Evolutionary conservation across 2,329 filamentous ascomycete genomes (phyloP).

Genomic region (Arachnomyces sp.): DNA sequence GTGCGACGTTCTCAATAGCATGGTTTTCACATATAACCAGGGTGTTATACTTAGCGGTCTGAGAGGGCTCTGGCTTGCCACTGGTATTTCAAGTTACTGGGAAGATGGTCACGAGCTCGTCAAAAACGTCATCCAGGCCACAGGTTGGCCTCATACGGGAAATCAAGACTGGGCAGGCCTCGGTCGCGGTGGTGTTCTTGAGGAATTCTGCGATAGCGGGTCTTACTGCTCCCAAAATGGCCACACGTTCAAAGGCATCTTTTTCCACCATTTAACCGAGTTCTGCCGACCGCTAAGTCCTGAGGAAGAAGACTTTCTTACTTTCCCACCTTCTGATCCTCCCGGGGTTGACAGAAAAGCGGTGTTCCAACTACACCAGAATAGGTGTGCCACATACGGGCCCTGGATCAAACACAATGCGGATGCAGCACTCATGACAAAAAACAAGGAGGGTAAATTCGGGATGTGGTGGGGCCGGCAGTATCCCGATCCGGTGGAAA

Average conservation of each 20-base stretch:
- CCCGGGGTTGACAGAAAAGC: conserved; percentile 20
- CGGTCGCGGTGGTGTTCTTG: conserved; percentile 70
- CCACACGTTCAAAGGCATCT: conserved; percentile 92
- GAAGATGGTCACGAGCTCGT: conserved; percentile 73
- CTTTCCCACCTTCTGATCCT: conserved; percentile 4
- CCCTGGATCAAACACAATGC: conserved; percentile 76
- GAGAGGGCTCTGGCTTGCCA: conserved; percentile 71
- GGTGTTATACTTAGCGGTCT: conserved; percentile 79
- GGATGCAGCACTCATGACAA: conserved; percentile 62
- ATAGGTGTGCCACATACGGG: conserved; percentile 58
- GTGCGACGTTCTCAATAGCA: conserved; percentile 76
- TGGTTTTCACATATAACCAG: conserved; percentile 95
- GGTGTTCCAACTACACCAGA: conserved; percentile 45
- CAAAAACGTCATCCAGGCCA: conserved; percentile 64
- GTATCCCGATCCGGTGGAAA: conserved; percentile 16
- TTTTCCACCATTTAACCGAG: conserved; percentile 75
- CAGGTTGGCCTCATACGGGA: conserved; percentile 56
- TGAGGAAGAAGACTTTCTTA: conserved; percentile 39
- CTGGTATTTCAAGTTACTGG: conserved; percentile 63
- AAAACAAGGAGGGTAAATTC: conserved; percentile 61
- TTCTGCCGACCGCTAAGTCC: conserved; percentile 65
- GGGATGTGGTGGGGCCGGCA: conserved; percentile 75
- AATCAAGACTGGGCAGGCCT: conserved; percentile 60
- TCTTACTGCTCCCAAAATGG: conserved; percentile 72
- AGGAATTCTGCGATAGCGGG: conserved; percentile 72